Conservation (phyloP, 768 basidiomycete genomes). For the Podaxis carcinomalis region DNA sequence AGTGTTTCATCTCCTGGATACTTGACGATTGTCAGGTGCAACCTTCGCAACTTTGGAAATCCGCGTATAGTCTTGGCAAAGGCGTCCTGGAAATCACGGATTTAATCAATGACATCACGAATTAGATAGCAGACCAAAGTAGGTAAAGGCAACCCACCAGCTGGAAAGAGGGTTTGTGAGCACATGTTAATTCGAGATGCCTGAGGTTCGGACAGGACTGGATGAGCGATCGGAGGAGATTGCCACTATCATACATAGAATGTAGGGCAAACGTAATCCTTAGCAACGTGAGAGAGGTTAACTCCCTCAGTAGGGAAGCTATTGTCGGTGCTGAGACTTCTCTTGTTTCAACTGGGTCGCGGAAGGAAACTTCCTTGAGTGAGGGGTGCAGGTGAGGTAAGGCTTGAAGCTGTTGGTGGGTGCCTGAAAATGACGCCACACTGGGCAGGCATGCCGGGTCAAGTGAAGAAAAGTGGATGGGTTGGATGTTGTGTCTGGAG, state of each 20-base stretch:
- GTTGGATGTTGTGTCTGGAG: slow-evolving; percentile 50
- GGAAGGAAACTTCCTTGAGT: slow-evolving; percentile 55
- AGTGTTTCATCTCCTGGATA: slow-evolving; percentile 63
- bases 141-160: slow-evolving; percentile 41
- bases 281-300: slow-evolving; percentile 53
- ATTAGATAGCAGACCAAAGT: background rate
- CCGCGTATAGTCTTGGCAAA: slow-evolving; percentile 60
- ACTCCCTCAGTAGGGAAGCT: slow-evolving; percentile 51
- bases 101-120: background rate
- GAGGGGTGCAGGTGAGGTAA: slow-evolving; percentile 46
- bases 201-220: slow-evolving; percentile 61
- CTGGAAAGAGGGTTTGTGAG: slow-evolving; percentile 68
- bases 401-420: slow-evolving; percentile 62
- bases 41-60: slow-evolving; percentile 59
- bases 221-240: slow-evolving; percentile 62
- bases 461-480: slow-evolving; percentile 48
- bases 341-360: slow-evolving; percentile 63
- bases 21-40: slow-evolving; percentile 62
- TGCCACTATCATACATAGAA: slow-evolving; percentile 70
- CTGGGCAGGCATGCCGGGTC: slow-evolving; percentile 39
- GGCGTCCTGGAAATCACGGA: slow-evolving; percentile 38
- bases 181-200: slow-evolving; percentile 62
- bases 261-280: slow-evolving; percentile 67
- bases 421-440: slow-evolving; percentile 61
- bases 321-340: slow-evolving; percentile 64